Base-by-base conservation (phyloP, 768 basidiomycete genomes). In the Mycena crocata region DNA sequence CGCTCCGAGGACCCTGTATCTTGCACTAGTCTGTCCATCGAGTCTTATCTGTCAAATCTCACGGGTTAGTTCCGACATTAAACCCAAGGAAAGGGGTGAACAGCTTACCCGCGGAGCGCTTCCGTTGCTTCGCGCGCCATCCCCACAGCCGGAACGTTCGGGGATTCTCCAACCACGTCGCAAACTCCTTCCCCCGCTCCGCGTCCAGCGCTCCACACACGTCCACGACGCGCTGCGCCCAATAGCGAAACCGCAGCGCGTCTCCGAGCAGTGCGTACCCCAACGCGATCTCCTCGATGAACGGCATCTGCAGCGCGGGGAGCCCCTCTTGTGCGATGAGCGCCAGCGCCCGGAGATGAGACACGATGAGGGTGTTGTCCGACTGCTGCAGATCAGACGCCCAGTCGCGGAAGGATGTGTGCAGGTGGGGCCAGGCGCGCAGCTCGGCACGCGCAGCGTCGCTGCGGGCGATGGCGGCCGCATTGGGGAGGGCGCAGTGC, bases 221-320 rank as follows among this genome's bases (percentile, higher is more conserved):
- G 17, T 61, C 55, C 8, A 81, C 71, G 23, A 81, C 64, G 55
- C 68, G 73, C 62, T 72, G 57, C 4, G 79, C 82, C 83, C 82
- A 85, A 28, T 66, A 54, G 44, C 64, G 72, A 42, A 84, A 85
- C 34, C 71, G 69, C 0, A 66, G 72, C 39, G 80, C 74, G 23
- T 83, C 76, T 15, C 82, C 84, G 14, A 84, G 76, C 49, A 80
- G 75, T 14, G 81, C 81, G 72, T 82, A 81, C 37, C 79, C 80
- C 62, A 81, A 64, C 39, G 81, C 80, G 35, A 85, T 77, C 64
- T 86, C 84, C 67, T 82, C 82, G 34, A 82, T 68, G 69, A 82
- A 84, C 13, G 79, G 62, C 17, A 78, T 75, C 63, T 80, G 78
- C 60, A 85, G 63, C n/a, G 78, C 82, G 12, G 82, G 77, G 66